A percentile compares a stretch with the other conserved stretches of the same genome.
Evolutionary conservation across 306 rosid species (phyloP).

Genomic region (Castanea sativa): DNA sequence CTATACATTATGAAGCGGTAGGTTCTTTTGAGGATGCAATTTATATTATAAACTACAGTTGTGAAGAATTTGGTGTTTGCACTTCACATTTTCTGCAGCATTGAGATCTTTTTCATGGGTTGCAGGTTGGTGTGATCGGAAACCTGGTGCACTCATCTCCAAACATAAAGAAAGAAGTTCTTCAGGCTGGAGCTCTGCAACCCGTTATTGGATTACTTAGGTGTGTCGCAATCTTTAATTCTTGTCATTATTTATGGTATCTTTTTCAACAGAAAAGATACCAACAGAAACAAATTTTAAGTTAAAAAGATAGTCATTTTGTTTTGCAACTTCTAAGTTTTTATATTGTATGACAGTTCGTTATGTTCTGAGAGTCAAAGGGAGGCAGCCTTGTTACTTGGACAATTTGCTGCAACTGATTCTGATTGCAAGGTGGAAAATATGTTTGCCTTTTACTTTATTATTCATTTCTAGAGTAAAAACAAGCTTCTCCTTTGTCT

Average conservation of each 20-base stretch:
- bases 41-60: slow-evolving; percentile 6
- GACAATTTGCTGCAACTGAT: slow-evolving; percentile 99
- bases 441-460: slow-evolving; percentile 1
- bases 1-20: slow-evolving; percentile 98
- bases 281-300: too few relatives aligned
- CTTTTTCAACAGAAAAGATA: not conserved
- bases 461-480: not conserved
- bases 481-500: not conserved
- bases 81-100: slow-evolving; percentile 16
- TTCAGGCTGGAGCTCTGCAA: slow-evolving; percentile 92
- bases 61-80: slow-evolving; percentile 13
- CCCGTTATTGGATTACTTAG: slow-evolving; percentile 97
- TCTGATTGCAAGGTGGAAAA: slow-evolving; percentile 87
- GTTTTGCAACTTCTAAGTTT: slow-evolving; percentile 19
- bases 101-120: slow-evolving; percentile 36
- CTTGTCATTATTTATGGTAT: not conserved
- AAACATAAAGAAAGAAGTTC: slow-evolving; percentile 91
- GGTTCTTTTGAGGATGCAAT: slow-evolving; percentile 21
- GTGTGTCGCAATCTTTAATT: slow-evolving; percentile 35
- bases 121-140: slow-evolving; percentile 97
- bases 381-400: slow-evolving; percentile 97
- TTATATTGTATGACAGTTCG: slow-evolving; percentile 55
- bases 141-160: slow-evolving; percentile 98
- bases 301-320: not conserved
- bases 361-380: slow-evolving; percentile 98